A percentile compares a stretch with the other conserved stretches of the same genome.
Conservation (phyloP, 2,329 filamentous ascomycete species). For the Pyricularia sp. region DNA sequence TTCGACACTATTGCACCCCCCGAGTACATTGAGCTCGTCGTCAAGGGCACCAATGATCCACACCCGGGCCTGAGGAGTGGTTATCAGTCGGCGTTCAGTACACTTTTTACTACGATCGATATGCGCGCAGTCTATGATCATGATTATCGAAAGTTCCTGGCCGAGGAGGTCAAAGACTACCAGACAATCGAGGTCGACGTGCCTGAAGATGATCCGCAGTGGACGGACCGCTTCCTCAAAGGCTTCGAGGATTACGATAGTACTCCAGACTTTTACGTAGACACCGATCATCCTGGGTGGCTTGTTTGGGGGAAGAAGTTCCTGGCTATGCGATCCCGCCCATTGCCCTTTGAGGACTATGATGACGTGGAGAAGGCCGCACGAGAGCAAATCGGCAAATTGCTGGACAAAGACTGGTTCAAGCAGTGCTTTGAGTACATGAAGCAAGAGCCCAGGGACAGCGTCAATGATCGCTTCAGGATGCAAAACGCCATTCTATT, state of each 20-base stretch:
- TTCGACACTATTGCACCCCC: slow-evolving; percentile 80
- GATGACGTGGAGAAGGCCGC: slow-evolving; percentile 70
- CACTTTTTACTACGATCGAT: slow-evolving; percentile 76
- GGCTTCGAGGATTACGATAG: slow-evolving; percentile 61
- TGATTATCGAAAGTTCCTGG: slow-evolving; percentile 76
- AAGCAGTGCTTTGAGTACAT: slow-evolving; percentile 73
- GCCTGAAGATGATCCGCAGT: slow-evolving; percentile 62
- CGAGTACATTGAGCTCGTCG: slow-evolving; percentile 74
- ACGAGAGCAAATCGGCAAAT: slow-evolving; percentile 68
- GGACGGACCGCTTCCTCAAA: slow-evolving; percentile 70
- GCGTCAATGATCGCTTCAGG: slow-evolving; percentile 59
- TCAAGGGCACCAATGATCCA: slow-evolving; percentile 75
- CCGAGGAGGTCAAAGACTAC: slow-evolving; percentile 67
- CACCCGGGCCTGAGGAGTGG: slow-evolving; percentile 78
- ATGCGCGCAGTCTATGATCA: slow-evolving; percentile 79
- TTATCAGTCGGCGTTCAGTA: slow-evolving; percentile 69
- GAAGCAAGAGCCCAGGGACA: slow-evolving; percentile 20
- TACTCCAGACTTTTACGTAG: slow-evolving; percentile 76
- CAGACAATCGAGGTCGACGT: slow-evolving; percentile 71
- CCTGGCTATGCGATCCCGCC: slow-evolving; percentile 66
- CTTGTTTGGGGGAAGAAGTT: slow-evolving; percentile 89
- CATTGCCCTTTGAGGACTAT: slow-evolving; percentile 59
- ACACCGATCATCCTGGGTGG: slow-evolving; percentile 91
- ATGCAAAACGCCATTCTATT: slow-evolving; percentile 82
- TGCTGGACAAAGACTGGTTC: slow-evolving; percentile 80